Base-by-base conservation (phyloP, 2,329 filamentous ascomycete species). In the Talaromyces sp. region DNA sequence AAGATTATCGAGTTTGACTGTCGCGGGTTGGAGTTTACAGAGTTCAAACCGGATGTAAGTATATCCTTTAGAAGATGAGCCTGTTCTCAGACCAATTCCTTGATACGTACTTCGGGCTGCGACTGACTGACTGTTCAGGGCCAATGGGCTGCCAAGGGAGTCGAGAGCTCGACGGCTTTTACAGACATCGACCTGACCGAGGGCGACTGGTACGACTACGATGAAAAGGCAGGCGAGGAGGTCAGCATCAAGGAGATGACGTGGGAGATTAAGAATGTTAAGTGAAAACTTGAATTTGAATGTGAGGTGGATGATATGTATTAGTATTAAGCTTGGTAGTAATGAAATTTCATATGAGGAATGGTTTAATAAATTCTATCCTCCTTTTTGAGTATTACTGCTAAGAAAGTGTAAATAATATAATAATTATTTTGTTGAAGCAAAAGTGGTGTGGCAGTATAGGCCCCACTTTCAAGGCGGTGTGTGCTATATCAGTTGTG, bases 151-250 rank as follows among this genome's bases (percentile, higher is more conserved):
- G 93, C 89, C 0, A 91, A 89, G 53, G 95, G 93, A 3, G 62
- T 83, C 17, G 93, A 97, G 19, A 92, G 91, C 0, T 83, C 82
- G 10, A 95, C 90, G 46, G 90, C 91, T 69, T 99, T 99, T 70
- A 82, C 85, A 0, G 86, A 78, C 5, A 89, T 98, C 58, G 93
- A 98, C 67, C 77, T 99, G 59, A 80, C 81, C 0, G 95, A 99
- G 29, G 93, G 90, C 27, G 95, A 99, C 69, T 99, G 95, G 95
- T 99, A 89, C 75, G 93, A 98, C 68, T 99, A 98, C 70, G 93
- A 98, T 67, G 93, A 98, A 77, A 97, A 98, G 80, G 84, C 90
- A 0, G 84, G 88, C 0, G 91, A 96, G 55, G 93, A 98, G 75
- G 93, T 97, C 53, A 95, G 90, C 75, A 92, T 97, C 73, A 93